Base-by-base conservation (phyloP, 352 stramenopile genomes). In the Phytophthora sansomeana region DNA sequence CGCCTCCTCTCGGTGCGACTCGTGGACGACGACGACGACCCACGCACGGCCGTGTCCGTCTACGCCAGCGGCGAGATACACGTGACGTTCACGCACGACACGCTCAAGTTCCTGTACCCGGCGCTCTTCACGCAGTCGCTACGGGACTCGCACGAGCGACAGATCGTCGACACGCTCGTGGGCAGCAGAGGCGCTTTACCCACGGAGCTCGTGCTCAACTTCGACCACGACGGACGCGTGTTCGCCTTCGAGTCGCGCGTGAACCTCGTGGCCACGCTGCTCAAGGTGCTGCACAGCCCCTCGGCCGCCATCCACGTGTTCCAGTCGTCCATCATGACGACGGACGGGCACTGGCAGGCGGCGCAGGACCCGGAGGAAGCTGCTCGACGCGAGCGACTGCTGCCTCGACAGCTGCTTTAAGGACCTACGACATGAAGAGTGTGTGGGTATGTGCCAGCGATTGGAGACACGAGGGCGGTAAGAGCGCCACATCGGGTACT, bases 391-490 rank as follows among this genome's bases (percentile, higher is more conserved):
- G 47, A 53, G 26, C 61, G 55, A 19, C 17, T 60, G 39, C 53
- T 80, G 48, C 72, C 71, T 4, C 62, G 52, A 33, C 61, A 62
- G 3, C 28, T 80, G 50, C 48, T 79, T 3, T 81, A 54, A 61
- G 30, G 28, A 39, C 5, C 5, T 42, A 42, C 36, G 36, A 42
- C 14, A 42, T 41, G 35, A 16, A 16, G 13, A 26, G n/a, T 52
- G 6, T 26, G n/a, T 32, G 19, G 26, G 30, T 36, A 68, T 92
- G 81, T 91, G 51, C 69, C 64, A 90, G 84, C 75, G 60, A 91
- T 83, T 92, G 84, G 84, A 92, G 84, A 90, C 84, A 90, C 84
- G 75, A 87, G 72, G 66, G 77, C 83, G 81, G 80, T 80, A 67
- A 75, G 67, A 64, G 76, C 80, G 78, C 60, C 76, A 55, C 75